Percentiles rank a stretch among this genome's conserved stretches.
Conservation (phyloP, 768 basidiomycete species). For the Trametes cinnabarina region DNA sequence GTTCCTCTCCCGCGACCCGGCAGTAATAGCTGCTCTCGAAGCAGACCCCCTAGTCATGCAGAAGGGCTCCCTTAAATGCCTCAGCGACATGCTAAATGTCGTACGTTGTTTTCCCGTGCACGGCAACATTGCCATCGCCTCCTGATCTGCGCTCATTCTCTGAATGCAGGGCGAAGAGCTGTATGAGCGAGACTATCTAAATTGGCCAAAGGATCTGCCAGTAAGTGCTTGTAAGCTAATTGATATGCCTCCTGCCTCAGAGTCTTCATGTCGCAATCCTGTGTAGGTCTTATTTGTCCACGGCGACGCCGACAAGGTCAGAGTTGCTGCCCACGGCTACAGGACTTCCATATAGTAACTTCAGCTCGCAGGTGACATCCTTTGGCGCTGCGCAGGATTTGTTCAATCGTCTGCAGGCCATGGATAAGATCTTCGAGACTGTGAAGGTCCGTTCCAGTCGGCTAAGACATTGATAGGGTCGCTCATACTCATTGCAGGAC, state of each 20-base stretch:
- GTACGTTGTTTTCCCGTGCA: not conserved
- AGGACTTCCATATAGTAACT: not conserved
- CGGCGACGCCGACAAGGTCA: not conserved
- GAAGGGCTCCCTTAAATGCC: not conserved
- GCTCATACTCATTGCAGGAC: slow-evolving; percentile 43
- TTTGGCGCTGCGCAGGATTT: not conserved
- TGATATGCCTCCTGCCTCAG: too few species aligned
- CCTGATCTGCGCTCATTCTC: too few species aligned
- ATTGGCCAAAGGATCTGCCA: not conserved
- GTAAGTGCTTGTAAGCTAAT: too few species aligned
- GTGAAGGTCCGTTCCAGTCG: too few species aligned
- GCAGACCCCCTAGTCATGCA: not conserved
- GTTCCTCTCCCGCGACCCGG: not conserved
- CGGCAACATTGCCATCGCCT: too few species aligned
- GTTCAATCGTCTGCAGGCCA: not conserved
- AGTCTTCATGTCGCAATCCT: too few species aligned
- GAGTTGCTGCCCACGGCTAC: too few species aligned
- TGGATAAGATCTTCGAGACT: not conserved
- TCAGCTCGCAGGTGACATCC: not conserved
- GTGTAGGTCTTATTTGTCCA: not conserved
- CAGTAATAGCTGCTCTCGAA: not conserved
- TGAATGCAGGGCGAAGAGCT: not conserved
- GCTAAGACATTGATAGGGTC: too few species aligned
- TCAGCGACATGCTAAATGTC: not conserved
- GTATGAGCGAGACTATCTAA: not conserved